A percentile compares a stretch with the other conserved stretches of the same genome.
phyloP scores from a whole-genome alignment of 2,329 filamentous ascomycete species.

The Pseudogymnoascus verrucosus region DNA sequence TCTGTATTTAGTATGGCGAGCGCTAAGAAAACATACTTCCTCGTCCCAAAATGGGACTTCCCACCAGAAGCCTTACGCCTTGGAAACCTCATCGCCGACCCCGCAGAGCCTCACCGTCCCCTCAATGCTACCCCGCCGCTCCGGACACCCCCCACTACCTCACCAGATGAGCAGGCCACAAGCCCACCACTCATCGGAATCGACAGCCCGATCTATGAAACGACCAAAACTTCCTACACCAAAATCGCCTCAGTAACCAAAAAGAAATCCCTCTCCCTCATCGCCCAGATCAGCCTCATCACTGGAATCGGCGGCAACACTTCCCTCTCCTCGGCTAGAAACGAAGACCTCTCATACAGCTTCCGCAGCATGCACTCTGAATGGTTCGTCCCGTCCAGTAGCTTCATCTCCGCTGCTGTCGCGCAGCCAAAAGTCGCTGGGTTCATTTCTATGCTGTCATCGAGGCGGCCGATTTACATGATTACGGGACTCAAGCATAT shows the following conservation, averaged over 20 bases:
- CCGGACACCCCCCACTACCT: neutral
- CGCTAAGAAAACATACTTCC: neutral
- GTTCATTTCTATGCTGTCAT: neutral
- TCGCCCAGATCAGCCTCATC: neutral
- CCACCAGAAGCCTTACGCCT: neutral
- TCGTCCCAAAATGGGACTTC: neutral
- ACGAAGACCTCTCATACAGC: neutral
- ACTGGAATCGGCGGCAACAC: neutral
- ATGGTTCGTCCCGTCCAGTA: neutral
- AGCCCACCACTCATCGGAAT: neutral
- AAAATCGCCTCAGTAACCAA: neutral
- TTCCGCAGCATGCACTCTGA: neutral
- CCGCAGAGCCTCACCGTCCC: neutral
- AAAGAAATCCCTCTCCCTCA: neutral
- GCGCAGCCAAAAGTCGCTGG: neutral
- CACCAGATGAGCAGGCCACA: neutral
- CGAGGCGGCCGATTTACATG: neutral
- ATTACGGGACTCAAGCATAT: neutral
- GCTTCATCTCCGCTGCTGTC: neutral
- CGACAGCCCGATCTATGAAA: neutral
- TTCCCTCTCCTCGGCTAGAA: neutral
- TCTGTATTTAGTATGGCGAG: neutral
- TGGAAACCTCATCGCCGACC: neutral
- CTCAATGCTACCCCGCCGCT: neutral
- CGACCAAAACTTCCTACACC: neutral